Evolutionary conservation across 257 asterid genomes (phyloP).

Genomic region (Rehmannia glutinosa): DNA sequence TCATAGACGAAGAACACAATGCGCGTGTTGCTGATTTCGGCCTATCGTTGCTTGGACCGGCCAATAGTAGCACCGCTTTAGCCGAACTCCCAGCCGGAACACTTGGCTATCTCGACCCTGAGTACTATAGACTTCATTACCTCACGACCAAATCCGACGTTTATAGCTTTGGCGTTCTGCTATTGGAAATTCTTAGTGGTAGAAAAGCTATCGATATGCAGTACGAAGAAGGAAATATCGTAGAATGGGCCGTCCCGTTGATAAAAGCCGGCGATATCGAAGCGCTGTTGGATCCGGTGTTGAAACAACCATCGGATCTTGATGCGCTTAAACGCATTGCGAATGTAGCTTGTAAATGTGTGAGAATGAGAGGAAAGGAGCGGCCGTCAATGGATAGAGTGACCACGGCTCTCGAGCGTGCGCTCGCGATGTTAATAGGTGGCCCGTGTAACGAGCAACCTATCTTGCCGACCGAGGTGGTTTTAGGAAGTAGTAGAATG

Average conservation of each 20-base stretch:
- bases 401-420: conserved; percentile 77
- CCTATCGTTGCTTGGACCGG: conserved; percentile 76
- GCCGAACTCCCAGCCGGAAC: conserved; percentile 94
- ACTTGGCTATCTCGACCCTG: conserved; percentile 90
- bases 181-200: conserved; percentile 78
- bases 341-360: conserved; percentile 75
- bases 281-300: conserved; percentile 54
- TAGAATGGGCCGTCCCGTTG: conserved; percentile 94
- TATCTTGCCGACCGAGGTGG: conserved; percentile 86
- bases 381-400: conserved; percentile 96
- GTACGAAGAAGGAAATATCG: conserved; percentile 83
- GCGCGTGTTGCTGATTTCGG: conserved; percentile 96
- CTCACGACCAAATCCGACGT: conserved; percentile 89
- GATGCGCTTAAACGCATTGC: conserved; percentile 78
- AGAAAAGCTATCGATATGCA: conserved; percentile 91
- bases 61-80: conserved; percentile 80
- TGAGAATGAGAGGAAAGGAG: conserved; percentile 91
- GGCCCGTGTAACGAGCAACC: conserved; percentile 89
- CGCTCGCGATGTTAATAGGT: conserved; percentile 81
- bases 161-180: conserved; percentile 85
- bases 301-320: conserved; percentile 56
- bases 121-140: conserved; percentile 81
- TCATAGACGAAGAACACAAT: conserved; percentile 89
- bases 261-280: conserved; percentile 66
- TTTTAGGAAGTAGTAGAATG: conserved; percentile 84